Evolutionary conservation across 2,329 filamentous ascomycete genomes (phyloP).

Genomic region (Colletotrichum lindemuthianum): DNA sequence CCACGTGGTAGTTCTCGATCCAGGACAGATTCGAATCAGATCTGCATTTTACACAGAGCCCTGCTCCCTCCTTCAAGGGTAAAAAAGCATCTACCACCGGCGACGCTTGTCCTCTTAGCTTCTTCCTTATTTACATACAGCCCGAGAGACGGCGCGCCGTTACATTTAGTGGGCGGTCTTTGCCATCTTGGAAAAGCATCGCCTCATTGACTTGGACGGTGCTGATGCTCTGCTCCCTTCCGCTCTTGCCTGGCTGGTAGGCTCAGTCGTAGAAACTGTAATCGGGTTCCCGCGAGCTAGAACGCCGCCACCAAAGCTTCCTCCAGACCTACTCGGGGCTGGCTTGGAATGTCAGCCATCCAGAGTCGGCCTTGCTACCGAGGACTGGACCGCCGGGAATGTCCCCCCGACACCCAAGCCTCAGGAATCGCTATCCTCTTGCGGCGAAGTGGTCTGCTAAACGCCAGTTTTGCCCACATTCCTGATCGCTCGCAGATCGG

Average conservation of each 20-base stretch:
- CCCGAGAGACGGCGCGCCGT: constrained; percentile 10
- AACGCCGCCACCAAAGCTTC: constrained; percentile 14
- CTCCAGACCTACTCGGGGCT: background rate
- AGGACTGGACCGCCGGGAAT: constrained; percentile 9
- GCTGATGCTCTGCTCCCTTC: background rate
- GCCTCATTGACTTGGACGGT: background rate
- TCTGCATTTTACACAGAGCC: too few relatives aligned
- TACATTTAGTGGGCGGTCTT: background rate
- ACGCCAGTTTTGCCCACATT: background rate
- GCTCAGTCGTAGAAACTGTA: constrained; percentile 23
- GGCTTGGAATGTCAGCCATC: constrained; percentile 9
- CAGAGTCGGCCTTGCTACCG: background rate
- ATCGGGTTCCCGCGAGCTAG: constrained; percentile 5
- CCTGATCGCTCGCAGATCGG: constrained; percentile 9
- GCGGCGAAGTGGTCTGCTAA: constrained; percentile 2
- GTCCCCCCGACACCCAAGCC: background rate
- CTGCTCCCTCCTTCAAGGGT: too few relatives aligned
- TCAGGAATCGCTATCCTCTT: background rate
- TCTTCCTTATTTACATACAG: background rate
- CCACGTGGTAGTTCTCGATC: too few relatives aligned
- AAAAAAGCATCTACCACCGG: too few relatives aligned
- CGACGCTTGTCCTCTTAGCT: too few relatives aligned
- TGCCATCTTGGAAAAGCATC: background rate
- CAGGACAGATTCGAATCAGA: too few relatives aligned
- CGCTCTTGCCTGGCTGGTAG: background rate